These are phyloP conservation scores for Cutaneotrichosporon mucoides DNA, from an alignment of 1,284 basidiomycete species.

Conservation along the genomic window DNA sequence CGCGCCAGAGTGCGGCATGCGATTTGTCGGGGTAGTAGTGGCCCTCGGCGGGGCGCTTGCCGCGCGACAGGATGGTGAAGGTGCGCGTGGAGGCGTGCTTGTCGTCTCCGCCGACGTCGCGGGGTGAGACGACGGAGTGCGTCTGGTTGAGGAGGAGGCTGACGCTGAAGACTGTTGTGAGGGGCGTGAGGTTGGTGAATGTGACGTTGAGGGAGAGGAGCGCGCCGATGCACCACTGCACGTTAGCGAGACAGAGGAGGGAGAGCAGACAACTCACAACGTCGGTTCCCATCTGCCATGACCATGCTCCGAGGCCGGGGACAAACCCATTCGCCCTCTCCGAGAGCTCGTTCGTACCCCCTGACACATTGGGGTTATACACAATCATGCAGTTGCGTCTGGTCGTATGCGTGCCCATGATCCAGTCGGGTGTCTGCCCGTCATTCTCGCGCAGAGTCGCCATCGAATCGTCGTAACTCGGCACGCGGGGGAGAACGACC, in stretches of 20 bases:
- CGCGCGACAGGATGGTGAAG: constrained; percentile 19
- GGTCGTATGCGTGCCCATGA: constrained; percentile 17
- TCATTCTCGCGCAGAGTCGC: not conserved
- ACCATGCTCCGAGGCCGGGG: constrained; percentile 27
- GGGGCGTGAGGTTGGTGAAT: constrained; percentile 21
- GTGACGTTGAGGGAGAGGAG: constrained; percentile 23
- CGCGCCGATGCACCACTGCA: constrained; percentile 34
- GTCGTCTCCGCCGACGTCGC: constrained; percentile 20
- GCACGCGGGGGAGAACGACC: not conserved
- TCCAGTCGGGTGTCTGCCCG: constrained; percentile 13
- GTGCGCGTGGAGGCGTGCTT: constrained; percentile 7
- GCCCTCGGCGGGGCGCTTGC: constrained; percentile 14
- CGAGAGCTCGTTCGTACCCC: constrained; percentile 22
- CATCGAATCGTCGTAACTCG: constrained; percentile 5
- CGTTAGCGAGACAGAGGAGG: not conserved
- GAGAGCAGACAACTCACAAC: constrained; percentile 17
- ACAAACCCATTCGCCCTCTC: constrained; percentile 20
- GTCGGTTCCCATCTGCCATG: constrained; percentile 26
- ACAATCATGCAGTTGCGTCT: constrained; percentile 22
- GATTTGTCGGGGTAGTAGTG: constrained; percentile 14
- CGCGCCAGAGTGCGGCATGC: constrained; percentile 27
- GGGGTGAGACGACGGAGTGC: constrained; percentile 28
- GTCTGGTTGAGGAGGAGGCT: constrained; percentile 32
- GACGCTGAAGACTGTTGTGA: constrained; percentile 31
- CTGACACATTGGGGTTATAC: constrained; percentile 26